Base-by-base conservation (phyloP, 1,139 yeast genomes). In the Sporopachydermia cereana region DNA sequence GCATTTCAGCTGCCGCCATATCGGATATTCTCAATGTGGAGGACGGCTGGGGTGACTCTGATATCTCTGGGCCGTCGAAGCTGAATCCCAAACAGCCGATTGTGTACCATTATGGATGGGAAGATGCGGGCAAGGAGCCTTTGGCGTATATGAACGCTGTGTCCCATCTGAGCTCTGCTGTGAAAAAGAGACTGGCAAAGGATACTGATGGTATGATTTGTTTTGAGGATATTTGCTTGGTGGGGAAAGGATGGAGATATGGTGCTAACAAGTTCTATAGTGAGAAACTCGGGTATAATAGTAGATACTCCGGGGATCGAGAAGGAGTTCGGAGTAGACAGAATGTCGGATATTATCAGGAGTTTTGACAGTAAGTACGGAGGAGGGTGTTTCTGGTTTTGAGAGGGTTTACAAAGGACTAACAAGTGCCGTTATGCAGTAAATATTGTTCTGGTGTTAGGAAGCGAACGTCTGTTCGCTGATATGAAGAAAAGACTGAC, bases 11-110 rank as follows among this genome's bases (percentile, higher is more conserved):
- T 0, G 80, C 94, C 0, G 85, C 94, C 0, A 72, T 89, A 3
- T 79, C 89, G 41, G 95, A 85, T 55, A 66, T 79, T 42, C 68
- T 88, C 41, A 96, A 91, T 57, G 75, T 85, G 25, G 67, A 68
- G 39, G 45, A 43, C 17, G 85, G 86, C 1, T 83, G 91, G 76
- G 97, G 97, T 5, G 79, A 82, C 44, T 73, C 91, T 5, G 76
- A 84, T 44, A 83, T 95, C 0, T 83, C 89, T n/a, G 97, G 97
- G 22, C 84, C 93, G 1, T 76, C 93, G 1, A 64, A 71, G 44
- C 74, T 84, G 48, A 94, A 85, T 59, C 86, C 91, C 16, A 85
- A 86, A 58, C 94, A 85, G 58, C 97, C 97, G 0, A 61, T 84
- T 24, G 93, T 84, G 7, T 82, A 84, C 56, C 79, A 74, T 55